Conservation (phyloP, 169 alveolate genomes). For the Cryptosporidium canis region DNA sequence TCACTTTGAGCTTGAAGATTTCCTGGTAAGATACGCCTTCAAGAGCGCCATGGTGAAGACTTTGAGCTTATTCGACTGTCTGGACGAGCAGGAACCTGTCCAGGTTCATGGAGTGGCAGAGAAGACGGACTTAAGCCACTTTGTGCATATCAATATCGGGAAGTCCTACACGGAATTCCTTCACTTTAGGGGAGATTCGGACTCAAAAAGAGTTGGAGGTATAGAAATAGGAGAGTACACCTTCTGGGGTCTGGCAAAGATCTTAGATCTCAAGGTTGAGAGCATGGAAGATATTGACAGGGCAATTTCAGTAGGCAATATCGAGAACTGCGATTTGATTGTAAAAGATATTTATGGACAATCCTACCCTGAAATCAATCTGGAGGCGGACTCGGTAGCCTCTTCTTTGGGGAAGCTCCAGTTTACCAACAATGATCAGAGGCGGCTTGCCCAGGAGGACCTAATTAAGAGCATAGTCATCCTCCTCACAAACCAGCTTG, state of each 20-base stretch:
- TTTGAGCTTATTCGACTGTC: conserved; percentile 12
- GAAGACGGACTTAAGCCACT: not conserved
- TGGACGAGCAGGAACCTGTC: conserved; percentile 3
- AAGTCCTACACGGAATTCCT: conserved; percentile 10
- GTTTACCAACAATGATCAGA: not conserved
- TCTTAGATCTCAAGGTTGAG: not conserved
- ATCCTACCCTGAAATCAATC: conserved; percentile 31
- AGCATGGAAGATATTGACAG: conserved; percentile 8
- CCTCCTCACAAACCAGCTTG: not conserved
- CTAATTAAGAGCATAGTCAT: conserved; percentile 36
- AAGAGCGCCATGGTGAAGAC: not conserved
- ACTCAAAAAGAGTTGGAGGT: conserved; percentile 3
- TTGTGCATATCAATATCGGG: conserved; percentile 14
- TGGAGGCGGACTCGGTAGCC: conserved; percentile 32
- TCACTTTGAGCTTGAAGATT: conserved; percentile 21
- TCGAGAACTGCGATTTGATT: conserved; percentile 34
- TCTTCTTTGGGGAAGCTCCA: conserved; percentile 61
- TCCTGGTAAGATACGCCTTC: not conserved
- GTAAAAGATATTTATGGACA: conserved; percentile 60
- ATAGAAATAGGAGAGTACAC: conserved; percentile 53
- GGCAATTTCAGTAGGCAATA: conserved; percentile 23
- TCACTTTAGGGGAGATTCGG: not conserved
- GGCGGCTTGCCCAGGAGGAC: not conserved
- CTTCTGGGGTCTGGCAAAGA: conserved; percentile 18
- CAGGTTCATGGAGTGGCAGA: not conserved